These are phyloP conservation scores for Chaetoscypha palmicola DNA, from an alignment of 2,329 filamentous ascomycete genomes.

Conservation along the genomic window DNA sequence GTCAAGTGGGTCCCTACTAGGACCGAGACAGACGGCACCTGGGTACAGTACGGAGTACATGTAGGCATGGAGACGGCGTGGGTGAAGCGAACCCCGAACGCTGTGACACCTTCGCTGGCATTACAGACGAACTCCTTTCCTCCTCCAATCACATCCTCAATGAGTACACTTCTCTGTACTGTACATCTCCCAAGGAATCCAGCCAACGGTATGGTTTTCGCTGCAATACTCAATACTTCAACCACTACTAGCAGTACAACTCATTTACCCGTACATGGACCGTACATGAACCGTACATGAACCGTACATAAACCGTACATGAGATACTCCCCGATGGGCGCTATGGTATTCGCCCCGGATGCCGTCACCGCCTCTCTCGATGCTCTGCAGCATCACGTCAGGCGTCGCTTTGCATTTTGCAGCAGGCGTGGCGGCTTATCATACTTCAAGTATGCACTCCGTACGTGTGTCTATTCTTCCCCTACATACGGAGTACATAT, in stretches of 20 bases:
- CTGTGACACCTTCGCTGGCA: background rate
- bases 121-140: background rate
- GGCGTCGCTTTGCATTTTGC: conserved; percentile 1
- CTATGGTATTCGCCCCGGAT: conserved; percentile 2
- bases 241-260: background rate
- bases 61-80: background rate
- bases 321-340: background rate
- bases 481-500: background rate
- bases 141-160: no score
- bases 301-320: conserved; percentile 3
- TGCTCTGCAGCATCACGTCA: conserved; percentile 2
- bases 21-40: no score
- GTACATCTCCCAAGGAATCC: background rate
- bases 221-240: background rate
- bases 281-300: conserved; percentile 3
- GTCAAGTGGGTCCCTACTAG: no score
- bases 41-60: background rate
- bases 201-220: background rate
- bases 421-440: conserved; percentile 1
- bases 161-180: background rate
- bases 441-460: no score
- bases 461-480: no score
- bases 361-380: conserved; percentile 1
- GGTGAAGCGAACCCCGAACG: background rate
- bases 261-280: no score